These are phyloP conservation scores for Aspergillus aculeatinus DNA, from an alignment of 2,329 filamentous ascomycete genomes.

Conservation along the genomic window DNA sequence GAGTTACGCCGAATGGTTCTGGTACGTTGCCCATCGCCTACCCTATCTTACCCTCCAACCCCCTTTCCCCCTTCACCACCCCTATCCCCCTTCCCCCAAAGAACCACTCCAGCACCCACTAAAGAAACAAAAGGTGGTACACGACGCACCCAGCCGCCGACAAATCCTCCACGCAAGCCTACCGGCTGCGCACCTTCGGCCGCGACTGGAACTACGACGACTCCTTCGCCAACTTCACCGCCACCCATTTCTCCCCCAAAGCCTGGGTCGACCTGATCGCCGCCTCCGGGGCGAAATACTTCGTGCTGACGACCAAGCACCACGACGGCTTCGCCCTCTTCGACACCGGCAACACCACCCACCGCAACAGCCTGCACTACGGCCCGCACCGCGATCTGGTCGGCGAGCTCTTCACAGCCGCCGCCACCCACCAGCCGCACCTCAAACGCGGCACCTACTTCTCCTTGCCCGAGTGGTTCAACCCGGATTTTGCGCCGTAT, in stretches of 20 bases:
- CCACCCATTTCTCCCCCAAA: constrained; percentile 50
- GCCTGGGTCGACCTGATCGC: constrained; percentile 56
- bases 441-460: constrained; percentile 48
- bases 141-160: constrained; percentile 44
- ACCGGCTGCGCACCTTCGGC: constrained; percentile 54
- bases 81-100: background rate
- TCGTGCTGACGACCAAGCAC: constrained; percentile 48
- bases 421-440: constrained; percentile 43
- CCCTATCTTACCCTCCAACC: too few species aligned
- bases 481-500: constrained; percentile 43
- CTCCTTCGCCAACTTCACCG: constrained; percentile 56
- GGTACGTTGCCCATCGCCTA: background rate
- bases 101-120: background rate
- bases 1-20: constrained; percentile 41
- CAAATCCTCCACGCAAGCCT: constrained; percentile 46
- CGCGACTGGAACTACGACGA: constrained; percentile 56
- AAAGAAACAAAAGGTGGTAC: constrained; percentile 47
- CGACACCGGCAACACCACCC: constrained; percentile 42
- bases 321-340: constrained; percentile 51
- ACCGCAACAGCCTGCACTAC: constrained; percentile 42
- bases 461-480: constrained; percentile 50
- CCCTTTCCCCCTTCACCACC: too few species aligned
- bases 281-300: constrained; percentile 52
- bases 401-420: constrained; percentile 47
- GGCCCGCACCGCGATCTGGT: constrained; percentile 43